A percentile compares a stretch with the other conserved stretches of the same genome.
Evolutionary conservation across 78 protist genomes (phyloP).

Genomic region (Dictyostelium firmibasis): DNA sequence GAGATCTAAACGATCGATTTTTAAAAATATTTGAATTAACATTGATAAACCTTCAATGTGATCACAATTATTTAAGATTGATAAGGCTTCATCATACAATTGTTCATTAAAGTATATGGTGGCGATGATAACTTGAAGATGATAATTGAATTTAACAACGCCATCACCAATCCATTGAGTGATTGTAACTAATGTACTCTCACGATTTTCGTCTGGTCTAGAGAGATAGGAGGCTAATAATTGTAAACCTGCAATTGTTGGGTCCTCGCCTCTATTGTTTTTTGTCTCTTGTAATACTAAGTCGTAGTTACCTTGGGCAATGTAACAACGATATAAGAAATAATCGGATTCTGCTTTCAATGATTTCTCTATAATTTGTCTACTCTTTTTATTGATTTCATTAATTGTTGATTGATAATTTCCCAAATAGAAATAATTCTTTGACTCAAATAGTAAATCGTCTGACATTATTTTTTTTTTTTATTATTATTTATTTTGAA

Average conservation of each 20-base stretch:
- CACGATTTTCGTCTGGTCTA: not conserved
- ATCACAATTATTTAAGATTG: conserved; percentile 34
- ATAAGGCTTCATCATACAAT: conserved; percentile 57
- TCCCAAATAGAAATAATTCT: conserved; percentile 61
- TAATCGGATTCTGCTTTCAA: conserved; percentile 35
- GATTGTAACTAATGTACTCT: not conserved
- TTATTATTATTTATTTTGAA: not conserved
- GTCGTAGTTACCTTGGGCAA: conserved; percentile 52
- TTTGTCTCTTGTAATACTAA: conserved; percentile 57
- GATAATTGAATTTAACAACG: conserved; percentile 14
- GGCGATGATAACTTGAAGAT: conserved; percentile 54
- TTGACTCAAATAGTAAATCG: conserved; percentile 58
- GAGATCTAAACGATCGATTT: conserved; percentile 77
- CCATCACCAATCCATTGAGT: conserved; percentile 59
- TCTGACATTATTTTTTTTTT: not conserved
- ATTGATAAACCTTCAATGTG: conserved; percentile 76
- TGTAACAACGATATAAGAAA: conserved; percentile 38
- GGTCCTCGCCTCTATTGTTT: not conserved
- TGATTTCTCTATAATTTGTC: conserved; percentile 15
- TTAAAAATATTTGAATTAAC: conserved; percentile 68
- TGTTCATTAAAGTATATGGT: conserved; percentile 35
- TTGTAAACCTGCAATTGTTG: conserved; percentile 1
- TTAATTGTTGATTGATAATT: conserved; percentile 75
- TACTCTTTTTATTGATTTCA: conserved; percentile 58
- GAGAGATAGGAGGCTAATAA: not conserved